Evolutionary conservation across 2,329 filamentous ascomycete species (phyloP).

Genomic region (Ascomycota sp.): DNA sequence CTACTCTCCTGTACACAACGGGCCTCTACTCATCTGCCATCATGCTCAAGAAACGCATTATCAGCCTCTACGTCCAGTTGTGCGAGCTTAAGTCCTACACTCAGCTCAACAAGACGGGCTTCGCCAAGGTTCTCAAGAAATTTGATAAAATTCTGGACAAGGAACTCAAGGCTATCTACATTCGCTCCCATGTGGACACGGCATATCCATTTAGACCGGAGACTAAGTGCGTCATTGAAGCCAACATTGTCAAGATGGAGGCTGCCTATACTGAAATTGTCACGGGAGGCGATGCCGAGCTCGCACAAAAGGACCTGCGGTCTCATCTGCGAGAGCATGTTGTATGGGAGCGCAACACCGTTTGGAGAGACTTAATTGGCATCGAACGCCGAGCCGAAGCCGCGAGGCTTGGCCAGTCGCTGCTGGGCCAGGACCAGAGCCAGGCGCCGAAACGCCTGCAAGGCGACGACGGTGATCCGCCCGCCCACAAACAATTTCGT

Average conservation of each 20-base stretch:
- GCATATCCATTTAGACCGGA: constrained; percentile 64
- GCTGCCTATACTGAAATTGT: constrained; percentile 61
- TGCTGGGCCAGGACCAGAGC: constrained; percentile 57
- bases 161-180: constrained; percentile 57
- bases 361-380: constrained; percentile 97
- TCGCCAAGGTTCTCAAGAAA: constrained; percentile 92
- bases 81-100: constrained; percentile 93
- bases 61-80: constrained; percentile 73
- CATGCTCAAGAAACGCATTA: constrained; percentile 79
- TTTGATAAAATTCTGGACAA: constrained; percentile 91
- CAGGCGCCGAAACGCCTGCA: constrained; percentile 52
- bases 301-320: constrained; percentile 68
- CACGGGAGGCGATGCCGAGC: constrained; percentile 55
- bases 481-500: constrained; percentile 43
- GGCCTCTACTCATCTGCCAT: constrained; percentile 47
- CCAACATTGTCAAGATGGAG: constrained; percentile 57
- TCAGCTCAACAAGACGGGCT: constrained; percentile 91
- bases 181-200: constrained; percentile 50
- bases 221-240: constrained; percentile 51
- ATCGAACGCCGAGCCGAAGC: constrained; percentile 92
- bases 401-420: constrained; percentile 68
- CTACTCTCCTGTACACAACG: constrained; percentile 43
- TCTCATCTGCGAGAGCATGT: constrained; percentile 90
- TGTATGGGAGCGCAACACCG: constrained; percentile 96
- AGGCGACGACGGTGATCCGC: constrained; percentile 54